Evolutionary conservation across 768 basidiomycete genomes (phyloP).

Genomic region (Serendipita indica): DNA sequence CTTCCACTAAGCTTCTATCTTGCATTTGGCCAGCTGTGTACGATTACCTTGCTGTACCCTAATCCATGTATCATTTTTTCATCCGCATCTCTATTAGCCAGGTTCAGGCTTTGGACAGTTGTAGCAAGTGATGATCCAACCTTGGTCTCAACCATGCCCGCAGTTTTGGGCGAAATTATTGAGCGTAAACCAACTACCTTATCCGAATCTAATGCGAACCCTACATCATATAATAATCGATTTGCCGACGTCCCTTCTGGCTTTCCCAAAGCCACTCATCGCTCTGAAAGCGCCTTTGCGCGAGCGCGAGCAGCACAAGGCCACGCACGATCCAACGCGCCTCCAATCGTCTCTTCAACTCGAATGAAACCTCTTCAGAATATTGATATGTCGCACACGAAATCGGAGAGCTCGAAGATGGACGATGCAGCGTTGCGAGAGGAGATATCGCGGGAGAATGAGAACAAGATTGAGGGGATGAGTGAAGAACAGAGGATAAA

Average conservation of each 20-base stretch:
- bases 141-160: background rate
- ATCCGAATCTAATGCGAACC: background rate
- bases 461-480: conserved; percentile 41
- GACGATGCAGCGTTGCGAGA: conserved; percentile 11
- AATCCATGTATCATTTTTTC: background rate
- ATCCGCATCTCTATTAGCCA: background rate
- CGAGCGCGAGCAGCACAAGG: background rate
- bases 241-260: background rate
- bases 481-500: conserved; percentile 49
- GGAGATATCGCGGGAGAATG: conserved; percentile 19
- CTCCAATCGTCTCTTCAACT: background rate
- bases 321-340: background rate
- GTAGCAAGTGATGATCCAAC: background rate
- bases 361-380: background rate
- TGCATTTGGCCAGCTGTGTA: background rate
- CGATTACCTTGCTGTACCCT: no score
- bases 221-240: background rate
- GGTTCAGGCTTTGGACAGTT: background rate
- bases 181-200: background rate
- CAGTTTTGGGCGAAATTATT: background rate
- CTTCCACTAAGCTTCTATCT: background rate
- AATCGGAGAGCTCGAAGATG: background rate
- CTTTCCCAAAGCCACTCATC: background rate
- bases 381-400: background rate
- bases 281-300: conserved; percentile 3